phyloP scores from a whole-genome alignment of 1,284 basidiomycete species.

The Marasmius oreades region DNA sequence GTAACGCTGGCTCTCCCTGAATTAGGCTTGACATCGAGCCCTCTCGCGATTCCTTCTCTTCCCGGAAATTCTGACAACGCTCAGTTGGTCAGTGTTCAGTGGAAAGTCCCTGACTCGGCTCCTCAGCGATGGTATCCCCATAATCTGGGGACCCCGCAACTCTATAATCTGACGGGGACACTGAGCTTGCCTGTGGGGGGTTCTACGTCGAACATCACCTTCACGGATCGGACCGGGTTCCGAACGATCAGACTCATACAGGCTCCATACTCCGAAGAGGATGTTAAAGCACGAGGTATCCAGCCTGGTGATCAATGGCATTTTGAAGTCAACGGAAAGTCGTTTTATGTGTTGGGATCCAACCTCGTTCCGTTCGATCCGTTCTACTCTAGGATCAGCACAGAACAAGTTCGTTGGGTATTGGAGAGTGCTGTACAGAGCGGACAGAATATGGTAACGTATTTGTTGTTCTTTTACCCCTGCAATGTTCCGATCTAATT shows the following conservation, averaged over 20 bases:
- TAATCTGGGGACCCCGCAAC: conserved; percentile 49
- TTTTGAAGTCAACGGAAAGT: conserved; percentile 53
- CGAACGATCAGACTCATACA: conserved; percentile 53
- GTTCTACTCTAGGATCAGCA: conserved; percentile 50
- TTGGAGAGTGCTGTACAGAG: conserved; percentile 51
- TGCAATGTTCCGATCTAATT: background rate
- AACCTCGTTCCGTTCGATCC: conserved; percentile 61
- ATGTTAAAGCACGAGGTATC: conserved; percentile 43
- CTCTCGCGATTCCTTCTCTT: conserved; percentile 27
- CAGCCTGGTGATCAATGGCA: conserved; percentile 59
- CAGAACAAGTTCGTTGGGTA: conserved; percentile 52
- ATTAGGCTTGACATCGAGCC: conserved; percentile 33
- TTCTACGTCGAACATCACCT: conserved; percentile 20
- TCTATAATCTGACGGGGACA: conserved; percentile 46
- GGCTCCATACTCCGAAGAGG: conserved; percentile 40
- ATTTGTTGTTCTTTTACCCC: background rate
- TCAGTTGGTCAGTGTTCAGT: conserved; percentile 40
- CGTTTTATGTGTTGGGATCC: conserved; percentile 52
- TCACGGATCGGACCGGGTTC: conserved; percentile 49
- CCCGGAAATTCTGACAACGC: conserved; percentile 28
- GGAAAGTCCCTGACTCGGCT: conserved; percentile 41
- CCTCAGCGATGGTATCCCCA: conserved; percentile 54
- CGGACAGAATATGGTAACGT: conserved; percentile 55
- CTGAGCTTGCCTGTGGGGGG: conserved; percentile 17
- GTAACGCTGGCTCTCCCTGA: conserved; percentile 46